These are phyloP conservation scores for Pleurotus tuoliensis DNA, from an alignment of 768 basidiomycete species.

Conservation along the genomic window DNA sequence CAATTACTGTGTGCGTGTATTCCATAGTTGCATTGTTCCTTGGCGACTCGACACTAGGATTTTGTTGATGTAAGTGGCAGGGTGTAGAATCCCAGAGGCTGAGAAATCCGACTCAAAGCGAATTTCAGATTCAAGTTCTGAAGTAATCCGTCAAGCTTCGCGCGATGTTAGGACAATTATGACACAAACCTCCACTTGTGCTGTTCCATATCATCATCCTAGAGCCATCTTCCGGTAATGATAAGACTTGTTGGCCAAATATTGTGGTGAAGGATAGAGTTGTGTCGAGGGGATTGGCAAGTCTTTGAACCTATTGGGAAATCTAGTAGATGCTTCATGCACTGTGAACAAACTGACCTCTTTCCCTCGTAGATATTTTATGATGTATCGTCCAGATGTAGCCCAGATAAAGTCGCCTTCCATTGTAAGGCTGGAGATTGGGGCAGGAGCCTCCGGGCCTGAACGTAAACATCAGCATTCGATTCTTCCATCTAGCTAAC, in stretches of 20 bases:
- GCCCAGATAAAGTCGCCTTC: constrained; percentile 87
- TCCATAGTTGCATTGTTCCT: constrained; percentile 91
- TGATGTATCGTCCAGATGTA: constrained; percentile 59
- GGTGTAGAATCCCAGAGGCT: constrained; percentile 84
- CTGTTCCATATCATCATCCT: constrained; percentile 80
- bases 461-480: constrained; percentile 5
- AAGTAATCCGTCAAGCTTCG: constrained; percentile 8
- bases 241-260: constrained; percentile 79
- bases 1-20: constrained; percentile 75
- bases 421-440: constrained; percentile 74
- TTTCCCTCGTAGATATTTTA: constrained; percentile 87
- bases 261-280: constrained; percentile 62
- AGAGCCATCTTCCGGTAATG: constrained; percentile 73
- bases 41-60: constrained; percentile 78
- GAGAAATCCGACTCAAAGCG: constrained; percentile 82
- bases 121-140: constrained; percentile 64
- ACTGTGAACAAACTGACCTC: constrained; percentile 44
- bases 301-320: constrained; percentile 44
- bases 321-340: constrained; percentile 8
- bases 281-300: constrained; percentile 62
- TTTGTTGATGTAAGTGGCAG: constrained; percentile 96
- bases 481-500: background rate
- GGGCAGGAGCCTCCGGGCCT: constrained; percentile 81
- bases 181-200: constrained; percentile 46
- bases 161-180: background rate